phyloP scores from a whole-genome alignment of 2,329 filamentous ascomycete species.

The Microcera coccophila region DNA sequence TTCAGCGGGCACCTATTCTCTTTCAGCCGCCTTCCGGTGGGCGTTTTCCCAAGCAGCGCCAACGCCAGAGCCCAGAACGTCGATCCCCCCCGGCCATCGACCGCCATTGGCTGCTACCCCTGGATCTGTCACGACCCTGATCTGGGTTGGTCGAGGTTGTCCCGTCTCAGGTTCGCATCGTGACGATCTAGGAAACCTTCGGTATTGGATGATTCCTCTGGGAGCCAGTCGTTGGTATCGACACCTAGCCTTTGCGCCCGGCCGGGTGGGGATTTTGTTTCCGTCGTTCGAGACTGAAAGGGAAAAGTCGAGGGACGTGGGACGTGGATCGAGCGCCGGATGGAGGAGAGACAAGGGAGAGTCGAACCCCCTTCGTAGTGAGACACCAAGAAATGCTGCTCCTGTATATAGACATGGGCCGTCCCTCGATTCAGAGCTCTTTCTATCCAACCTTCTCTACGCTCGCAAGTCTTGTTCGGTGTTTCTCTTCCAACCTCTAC shows the following conservation, averaged over 20 bases:
- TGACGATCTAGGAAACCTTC: background rate
- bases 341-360: background rate
- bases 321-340: background rate
- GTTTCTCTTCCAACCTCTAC: slow-evolving; percentile 9
- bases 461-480: slow-evolving; percentile 17
- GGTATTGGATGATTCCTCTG: background rate
- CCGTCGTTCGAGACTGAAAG: no score
- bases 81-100: background rate
- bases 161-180: background rate
- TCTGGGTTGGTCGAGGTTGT: background rate
- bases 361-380: no score
- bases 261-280: no score
- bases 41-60: no score
- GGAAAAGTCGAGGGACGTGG: no score
- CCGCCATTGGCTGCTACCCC: background rate
- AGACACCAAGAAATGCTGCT: background rate
- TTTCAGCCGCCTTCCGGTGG: no score
- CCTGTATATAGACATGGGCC: slow-evolving; percentile 22
- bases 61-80: background rate
- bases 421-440: no score
- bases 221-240: background rate
- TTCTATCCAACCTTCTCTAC: slow-evolving; percentile 16
- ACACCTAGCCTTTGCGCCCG: no score
- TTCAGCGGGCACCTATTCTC: no score
- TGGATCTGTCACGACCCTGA: no score